phyloP scores from a whole-genome alignment of 1,284 basidiomycete genomes.

The Rhodotorula sp. region DNA sequence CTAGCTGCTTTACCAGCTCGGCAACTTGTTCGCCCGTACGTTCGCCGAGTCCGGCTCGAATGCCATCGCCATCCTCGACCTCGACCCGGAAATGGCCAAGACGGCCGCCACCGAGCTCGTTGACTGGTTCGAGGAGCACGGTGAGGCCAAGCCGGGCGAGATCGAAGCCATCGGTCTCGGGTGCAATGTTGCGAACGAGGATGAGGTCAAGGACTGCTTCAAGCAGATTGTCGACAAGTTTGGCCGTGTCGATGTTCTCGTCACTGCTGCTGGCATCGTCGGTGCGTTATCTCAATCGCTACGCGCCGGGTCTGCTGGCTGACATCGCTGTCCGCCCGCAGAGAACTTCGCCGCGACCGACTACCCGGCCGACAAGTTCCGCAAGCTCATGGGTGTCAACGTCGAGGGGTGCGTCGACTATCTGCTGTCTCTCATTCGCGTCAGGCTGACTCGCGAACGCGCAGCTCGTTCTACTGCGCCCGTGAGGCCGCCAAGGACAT shows the following conservation, averaged over 20 bases:
- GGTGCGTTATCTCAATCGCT: conserved; percentile 20
- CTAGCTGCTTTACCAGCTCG: conserved; percentile 55
- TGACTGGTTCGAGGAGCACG: conserved; percentile 61
- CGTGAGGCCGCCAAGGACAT: conserved; percentile 77
- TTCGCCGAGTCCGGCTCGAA: conserved; percentile 84
- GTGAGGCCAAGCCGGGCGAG: conserved; percentile 62
- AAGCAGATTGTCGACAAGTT: conserved; percentile 66
- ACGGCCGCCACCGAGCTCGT: conserved; percentile 73
- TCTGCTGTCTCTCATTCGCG: neutral
- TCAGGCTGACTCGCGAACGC: neutral
- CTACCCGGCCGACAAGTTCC: conserved; percentile 74
- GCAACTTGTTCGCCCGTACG: conserved; percentile 83
- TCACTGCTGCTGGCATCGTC: conserved; percentile 76
- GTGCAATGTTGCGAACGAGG: conserved; percentile 86
- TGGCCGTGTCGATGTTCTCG: conserved; percentile 79
- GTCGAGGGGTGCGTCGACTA: conserved; percentile 70
- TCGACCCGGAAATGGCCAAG: conserved; percentile 71
- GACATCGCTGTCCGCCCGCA: conserved; percentile 58
- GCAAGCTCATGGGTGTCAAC: conserved; percentile 80
- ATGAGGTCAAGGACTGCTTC: conserved; percentile 72
- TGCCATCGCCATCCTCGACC: conserved; percentile 77
- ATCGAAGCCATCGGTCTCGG: conserved; percentile 74
- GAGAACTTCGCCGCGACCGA: conserved; percentile 80
- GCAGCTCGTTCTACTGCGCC: conserved; percentile 76
- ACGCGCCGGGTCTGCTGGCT: neutral